Evolutionary conservation across 2,329 filamentous ascomycete species (phyloP), one percentile per base, ranked within the genome.

Genomic region (Mycosphaerella sp.): DNA sequence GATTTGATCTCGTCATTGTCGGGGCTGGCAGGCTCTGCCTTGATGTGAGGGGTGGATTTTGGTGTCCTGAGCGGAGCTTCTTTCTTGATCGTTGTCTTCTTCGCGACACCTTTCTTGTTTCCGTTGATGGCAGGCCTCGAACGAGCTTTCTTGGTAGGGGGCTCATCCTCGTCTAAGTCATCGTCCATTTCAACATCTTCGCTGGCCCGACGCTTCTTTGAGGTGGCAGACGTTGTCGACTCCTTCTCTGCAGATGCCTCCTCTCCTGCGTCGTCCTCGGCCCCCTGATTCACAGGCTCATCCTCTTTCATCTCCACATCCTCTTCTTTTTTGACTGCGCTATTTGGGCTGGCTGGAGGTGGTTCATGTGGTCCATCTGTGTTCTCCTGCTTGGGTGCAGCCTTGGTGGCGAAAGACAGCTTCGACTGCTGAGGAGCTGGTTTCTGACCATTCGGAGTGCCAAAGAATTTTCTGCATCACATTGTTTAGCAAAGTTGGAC

Each of bases 391-490:
- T 60, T 62, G 1, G 51, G 14, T 14, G 62, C 57, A 14, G 64
- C 45, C 40, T 69, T 71, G 6, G 68, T 66, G 11, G 83, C 82
- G 66, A 95, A 95, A 0, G 86, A 80, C 39, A 95, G 74, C 62
- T 84, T 93, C 1, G 87, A 85, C 70, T 95, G 89, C 69, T 89
- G 86, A 38, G 80, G 78, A 14, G 80, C 74, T 0, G 79, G 71
- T 62, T 79, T 80, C 4, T 78, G 70, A 48, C 82, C 84, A 64
- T 81, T 81, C 26, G 80, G 77, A 41, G 81, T 79, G 17, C 82
- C 82, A 68, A 96, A 95, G 74, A 95, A 96, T 69, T 92, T 93
- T 58, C 92, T 97, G 60, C 53, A 58, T 36, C 21, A 34, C 21
- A 29, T 53, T 29, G 26, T 29, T 29, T 17, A 57, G 53, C 42